Evolutionary conservation across 768 basidiomycete species (phyloP), one percentile per base, ranked within the genome.

Genomic region (Crepidotus variabilis): DNA sequence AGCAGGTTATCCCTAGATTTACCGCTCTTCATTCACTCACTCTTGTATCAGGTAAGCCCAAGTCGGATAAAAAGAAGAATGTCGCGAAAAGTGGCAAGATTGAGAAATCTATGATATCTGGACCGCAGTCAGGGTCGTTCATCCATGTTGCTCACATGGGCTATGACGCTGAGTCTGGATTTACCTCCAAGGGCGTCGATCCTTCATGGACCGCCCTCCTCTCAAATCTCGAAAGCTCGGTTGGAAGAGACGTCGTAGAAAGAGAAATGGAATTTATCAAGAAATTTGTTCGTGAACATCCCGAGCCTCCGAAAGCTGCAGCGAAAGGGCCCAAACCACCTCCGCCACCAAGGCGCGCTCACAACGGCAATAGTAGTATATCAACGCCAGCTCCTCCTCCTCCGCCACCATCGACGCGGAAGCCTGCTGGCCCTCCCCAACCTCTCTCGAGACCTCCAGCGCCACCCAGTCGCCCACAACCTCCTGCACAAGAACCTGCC

Each of bases 71-170:
- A 73, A 80, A 81, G 67, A 86, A 84, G 72, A 83, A 81, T 55
- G 60, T 71, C 2, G 67, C 73, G 50, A 86, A 85, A 60, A 83
- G 84, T 6, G 88, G 91, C 48, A 89, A 86, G 70, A 90, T 98
- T 56, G 89, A 96, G 75, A 98, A 97, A 71, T 89, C 92, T 0
- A 83, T 88, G 78, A 98, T 98, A 50, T 94, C 93, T 10, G 88
- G 78, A 0, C 95, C 94, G 1, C 82, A 85, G 3, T 69, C 75
- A 1, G 86, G 86, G 13, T 88, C 88, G 7, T 98, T 98, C 75
- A 80, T 83, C 56, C 95, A 98, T 66, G 80, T 97, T 46, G 93
- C 90, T 0, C 95, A 98, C 67, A 96, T 99, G 90, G 95, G 94
- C 11, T 97, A 88, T 69, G 91, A 97, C 64, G 69, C 82, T 0